Conservation (phyloP, 73 alveolate species). For the Chromera velia region DNA sequence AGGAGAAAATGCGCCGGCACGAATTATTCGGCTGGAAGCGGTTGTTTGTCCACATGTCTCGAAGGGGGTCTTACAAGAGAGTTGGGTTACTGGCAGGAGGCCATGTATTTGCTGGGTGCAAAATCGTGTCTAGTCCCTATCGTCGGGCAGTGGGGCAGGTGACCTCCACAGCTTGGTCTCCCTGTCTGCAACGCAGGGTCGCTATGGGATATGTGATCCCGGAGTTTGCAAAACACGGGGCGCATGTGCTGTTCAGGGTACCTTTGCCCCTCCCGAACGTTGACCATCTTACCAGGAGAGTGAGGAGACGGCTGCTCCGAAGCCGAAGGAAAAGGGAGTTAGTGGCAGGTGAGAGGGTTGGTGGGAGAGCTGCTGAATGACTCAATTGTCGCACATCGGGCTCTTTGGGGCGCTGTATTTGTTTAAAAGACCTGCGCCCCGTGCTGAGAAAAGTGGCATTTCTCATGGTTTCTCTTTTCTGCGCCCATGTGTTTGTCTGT, state of each 20-base stretch:
- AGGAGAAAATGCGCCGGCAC: slow-evolving; percentile 24
- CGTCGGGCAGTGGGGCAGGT: slow-evolving; percentile 25
- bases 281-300: background rate
- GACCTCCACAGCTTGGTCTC: background rate
- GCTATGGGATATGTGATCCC: background rate
- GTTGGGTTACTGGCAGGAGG: slow-evolving; percentile 35
- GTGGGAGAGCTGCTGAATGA: too few relatives aligned
- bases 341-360: too few relatives aligned
- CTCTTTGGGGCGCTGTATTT: too few relatives aligned
- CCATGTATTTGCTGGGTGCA: slow-evolving; percentile 30
- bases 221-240: background rate
- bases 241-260: background rate
- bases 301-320: background rate
- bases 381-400: too few relatives aligned
- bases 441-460: too few relatives aligned
- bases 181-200: background rate
- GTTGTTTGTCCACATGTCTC: slow-evolving; percentile 34
- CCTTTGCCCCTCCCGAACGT: background rate
- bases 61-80: slow-evolving; percentile 10
- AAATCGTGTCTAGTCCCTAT: slow-evolving; percentile 27
- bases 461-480: too few relatives aligned
- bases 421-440: too few relatives aligned
- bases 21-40: slow-evolving; percentile 35
- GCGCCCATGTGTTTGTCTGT: too few relatives aligned
- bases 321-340: background rate